Conservation (phyloP, 2,329 filamentous ascomycete species). For the Trichoderma arundinaceum region DNA sequence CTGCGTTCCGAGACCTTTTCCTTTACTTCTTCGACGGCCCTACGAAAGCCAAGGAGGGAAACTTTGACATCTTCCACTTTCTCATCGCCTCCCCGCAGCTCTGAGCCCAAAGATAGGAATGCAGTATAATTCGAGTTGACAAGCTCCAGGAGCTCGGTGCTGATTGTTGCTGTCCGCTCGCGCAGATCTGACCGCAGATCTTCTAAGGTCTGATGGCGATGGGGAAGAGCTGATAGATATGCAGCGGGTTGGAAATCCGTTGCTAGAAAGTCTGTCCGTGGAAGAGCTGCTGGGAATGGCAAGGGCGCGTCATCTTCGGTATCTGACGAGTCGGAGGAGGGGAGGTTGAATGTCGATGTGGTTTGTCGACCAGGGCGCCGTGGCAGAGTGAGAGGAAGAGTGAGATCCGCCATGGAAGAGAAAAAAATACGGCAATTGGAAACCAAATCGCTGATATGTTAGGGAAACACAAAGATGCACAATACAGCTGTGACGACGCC, state of each 20-base stretch:
- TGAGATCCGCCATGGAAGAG: slow-evolving; percentile 39
- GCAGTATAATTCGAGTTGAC: slow-evolving; percentile 95
- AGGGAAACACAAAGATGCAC: background rate
- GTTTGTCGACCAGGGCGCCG: slow-evolving; percentile 35
- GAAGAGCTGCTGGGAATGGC: slow-evolving; percentile 85
- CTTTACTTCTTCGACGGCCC: slow-evolving; percentile 79
- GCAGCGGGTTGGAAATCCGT: slow-evolving; percentile 76
- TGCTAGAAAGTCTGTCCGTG: slow-evolving; percentile 80
- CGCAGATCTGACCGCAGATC: slow-evolving; percentile 88
- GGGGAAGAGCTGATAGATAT: slow-evolving; percentile 80
- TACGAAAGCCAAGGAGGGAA: slow-evolving; percentile 81
- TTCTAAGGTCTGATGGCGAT: slow-evolving; percentile 94
- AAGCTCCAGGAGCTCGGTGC: slow-evolving; percentile 86
- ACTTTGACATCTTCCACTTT: slow-evolving; percentile 89
- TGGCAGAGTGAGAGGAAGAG: slow-evolving; percentile 38
- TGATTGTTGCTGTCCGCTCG: slow-evolving; percentile 77
- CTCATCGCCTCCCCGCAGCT: slow-evolving; percentile 86
- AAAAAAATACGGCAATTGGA: slow-evolving; percentile 7
- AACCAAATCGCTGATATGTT: background rate
- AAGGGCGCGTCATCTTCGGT: slow-evolving; percentile 70
- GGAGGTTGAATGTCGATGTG: slow-evolving; percentile 50
- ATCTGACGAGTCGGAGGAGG: slow-evolving; percentile 48
- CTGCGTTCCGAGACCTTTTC: slow-evolving; percentile 67
- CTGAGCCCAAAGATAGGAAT: slow-evolving; percentile 82
- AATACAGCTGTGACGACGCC: background rate